Conservation (phyloP, 805 yeast species). For the Starmerella tilneyi region DNA sequence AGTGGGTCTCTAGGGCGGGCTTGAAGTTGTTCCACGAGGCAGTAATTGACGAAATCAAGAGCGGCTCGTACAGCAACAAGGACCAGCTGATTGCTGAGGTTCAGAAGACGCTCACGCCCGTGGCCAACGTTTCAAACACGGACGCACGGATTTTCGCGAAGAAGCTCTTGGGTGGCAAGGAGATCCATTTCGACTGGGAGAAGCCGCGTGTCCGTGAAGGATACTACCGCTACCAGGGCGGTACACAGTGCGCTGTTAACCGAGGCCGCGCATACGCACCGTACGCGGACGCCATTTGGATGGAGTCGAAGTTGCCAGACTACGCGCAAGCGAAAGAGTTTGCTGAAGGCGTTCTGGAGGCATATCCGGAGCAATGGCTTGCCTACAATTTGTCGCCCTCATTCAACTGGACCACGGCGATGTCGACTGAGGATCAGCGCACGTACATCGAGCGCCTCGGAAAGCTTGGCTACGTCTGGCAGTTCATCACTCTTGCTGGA, state of each 20-base stretch:
- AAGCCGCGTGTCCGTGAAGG: constrained; percentile 93
- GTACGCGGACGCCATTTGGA: constrained; percentile 92
- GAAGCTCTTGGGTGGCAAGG: constrained; percentile 52
- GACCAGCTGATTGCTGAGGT: constrained; percentile 54
- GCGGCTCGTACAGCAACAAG: constrained; percentile 50
- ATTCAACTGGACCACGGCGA: constrained; percentile 94
- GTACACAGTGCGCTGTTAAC: constrained; percentile 94
- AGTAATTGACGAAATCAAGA: constrained; percentile 68
- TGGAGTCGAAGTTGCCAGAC: constrained; percentile 95
- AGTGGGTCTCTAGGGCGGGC: constrained; percentile 76
- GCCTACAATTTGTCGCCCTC: constrained; percentile 96
- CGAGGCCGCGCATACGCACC: constrained; percentile 94
- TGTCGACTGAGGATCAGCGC: constrained; percentile 77
- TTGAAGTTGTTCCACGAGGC: constrained; percentile 86
- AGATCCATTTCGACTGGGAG: constrained; percentile 88
- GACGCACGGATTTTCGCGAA: constrained; percentile 72
- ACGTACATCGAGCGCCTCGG: constrained; percentile 81
- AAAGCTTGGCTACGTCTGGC: constrained; percentile 90
- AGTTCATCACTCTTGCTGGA: constrained; percentile 94
- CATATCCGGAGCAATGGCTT: constrained; percentile 85
- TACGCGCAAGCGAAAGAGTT: constrained; percentile 88
- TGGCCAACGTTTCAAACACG: constrained; percentile 61
- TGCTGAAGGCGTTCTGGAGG: constrained; percentile 77
- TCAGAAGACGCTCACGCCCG: constrained; percentile 58
- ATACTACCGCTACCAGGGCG: constrained; percentile 90